Evolutionary conservation across 345 rosid genomes (phyloP).

Genomic region (Laguncularia racemosa): DNA sequence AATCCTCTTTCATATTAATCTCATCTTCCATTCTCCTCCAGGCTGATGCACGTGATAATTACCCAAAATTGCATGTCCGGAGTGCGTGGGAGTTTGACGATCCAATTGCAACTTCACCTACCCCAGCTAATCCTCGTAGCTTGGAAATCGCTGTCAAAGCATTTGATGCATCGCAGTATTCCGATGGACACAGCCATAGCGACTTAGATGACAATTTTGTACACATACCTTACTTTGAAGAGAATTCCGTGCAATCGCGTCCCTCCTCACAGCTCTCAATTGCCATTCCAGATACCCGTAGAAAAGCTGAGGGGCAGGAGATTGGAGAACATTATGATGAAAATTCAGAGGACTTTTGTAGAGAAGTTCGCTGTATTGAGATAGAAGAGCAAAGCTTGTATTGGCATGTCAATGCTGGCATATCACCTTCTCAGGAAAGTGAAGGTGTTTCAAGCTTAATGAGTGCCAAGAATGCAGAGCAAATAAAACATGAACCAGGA

Average conservation of each 20-base stretch:
- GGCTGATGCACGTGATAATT: slow-evolving; percentile 40
- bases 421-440: slow-evolving; percentile 12
- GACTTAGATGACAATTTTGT: slow-evolving; percentile 47
- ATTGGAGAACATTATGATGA: slow-evolving; percentile 30
- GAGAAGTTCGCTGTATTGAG: slow-evolving; percentile 52
- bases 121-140: slow-evolving; percentile 26
- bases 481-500: slow-evolving; percentile 19
- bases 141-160: slow-evolving; percentile 23
- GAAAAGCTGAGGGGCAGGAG: slow-evolving; percentile 19
- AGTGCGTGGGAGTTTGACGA: slow-evolving; percentile 52
- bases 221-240: slow-evolving; percentile 45
- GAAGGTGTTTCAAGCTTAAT: slow-evolving; percentile 14
- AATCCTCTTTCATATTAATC: slow-evolving; percentile 6
- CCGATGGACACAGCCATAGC: slow-evolving; percentile 41
- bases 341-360: slow-evolving; percentile 37
- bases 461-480: slow-evolving; percentile 22
- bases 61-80: slow-evolving; percentile 65
- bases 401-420: slow-evolving; percentile 18
- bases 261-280: slow-evolving; percentile 27
- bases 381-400: slow-evolving; percentile 31
- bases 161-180: slow-evolving; percentile 40
- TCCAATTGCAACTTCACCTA: slow-evolving; percentile 28
- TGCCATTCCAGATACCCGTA: slow-evolving; percentile 18
- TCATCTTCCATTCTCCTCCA: slow-evolving; percentile 18
- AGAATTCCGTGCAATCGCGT: slow-evolving; percentile 22